Conservation (phyloP, 345 rosid species). For the Eutrema japonicum region DNA sequence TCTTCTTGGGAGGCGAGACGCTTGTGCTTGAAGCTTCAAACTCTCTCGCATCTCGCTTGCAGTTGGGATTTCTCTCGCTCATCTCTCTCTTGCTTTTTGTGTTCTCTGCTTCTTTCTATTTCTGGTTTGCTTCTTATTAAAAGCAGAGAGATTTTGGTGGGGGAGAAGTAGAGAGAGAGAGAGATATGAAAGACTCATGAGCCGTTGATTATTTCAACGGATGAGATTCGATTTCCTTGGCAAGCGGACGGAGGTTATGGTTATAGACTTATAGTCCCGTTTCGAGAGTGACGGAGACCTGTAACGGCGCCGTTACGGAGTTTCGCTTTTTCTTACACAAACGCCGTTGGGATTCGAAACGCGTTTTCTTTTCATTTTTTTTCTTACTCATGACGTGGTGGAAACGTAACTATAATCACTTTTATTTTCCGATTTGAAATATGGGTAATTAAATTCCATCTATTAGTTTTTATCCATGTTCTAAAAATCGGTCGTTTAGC, state of each 20-base stretch:
- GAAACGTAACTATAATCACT: constrained; percentile 29
- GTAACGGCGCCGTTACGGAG: constrained; percentile 43
- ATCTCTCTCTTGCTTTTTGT: constrained; percentile 29
- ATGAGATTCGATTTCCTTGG: constrained; percentile 42
- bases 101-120: constrained; percentile 37
- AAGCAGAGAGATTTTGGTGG: constrained; percentile 37
- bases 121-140: constrained; percentile 37
- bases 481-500: too few relatives aligned
- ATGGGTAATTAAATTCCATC: not conserved
- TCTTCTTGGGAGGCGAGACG: constrained; percentile 46
- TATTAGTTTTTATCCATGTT: not conserved
- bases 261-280: not conserved
- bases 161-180: not conserved
- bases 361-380: constrained; percentile 18
- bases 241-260: constrained; percentile 31
- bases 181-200: constrained; percentile 19
- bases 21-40: constrained; percentile 44
- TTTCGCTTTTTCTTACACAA: constrained; percentile 23
- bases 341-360: constrained; percentile 36
- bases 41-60: constrained; percentile 42
- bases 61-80: constrained; percentile 46
- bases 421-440: not conserved
- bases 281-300: constrained; percentile 6
- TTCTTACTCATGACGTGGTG: constrained; percentile 16
- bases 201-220: constrained; percentile 53